phyloP scores from a whole-genome alignment of 2,329 filamentous ascomycete species.

The Colletotrichum siamense region DNA sequence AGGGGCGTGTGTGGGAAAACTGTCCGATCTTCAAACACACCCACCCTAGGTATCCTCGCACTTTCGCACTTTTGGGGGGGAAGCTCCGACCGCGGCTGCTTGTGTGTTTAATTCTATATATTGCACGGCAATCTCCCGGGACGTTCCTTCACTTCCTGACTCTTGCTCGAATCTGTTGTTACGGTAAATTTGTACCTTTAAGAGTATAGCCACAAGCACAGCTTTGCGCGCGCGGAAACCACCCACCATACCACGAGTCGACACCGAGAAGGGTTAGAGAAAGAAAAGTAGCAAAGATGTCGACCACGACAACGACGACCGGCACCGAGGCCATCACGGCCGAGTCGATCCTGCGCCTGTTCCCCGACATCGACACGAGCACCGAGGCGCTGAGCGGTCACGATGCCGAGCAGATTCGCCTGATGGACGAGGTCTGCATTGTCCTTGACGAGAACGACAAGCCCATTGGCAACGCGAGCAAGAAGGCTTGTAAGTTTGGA shows the following conservation, averaged over 20 bases:
- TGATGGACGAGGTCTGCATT: constrained; percentile 99
- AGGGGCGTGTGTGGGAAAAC: neutral
- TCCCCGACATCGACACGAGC: constrained; percentile 80
- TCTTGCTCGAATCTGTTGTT: neutral
- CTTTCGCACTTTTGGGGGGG: neutral
- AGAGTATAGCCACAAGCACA: neutral
- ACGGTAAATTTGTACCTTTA: neutral
- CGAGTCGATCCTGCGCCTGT: constrained; percentile 84
- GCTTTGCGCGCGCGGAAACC: neutral
- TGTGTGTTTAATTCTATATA: neutral
- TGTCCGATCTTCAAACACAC: neutral
- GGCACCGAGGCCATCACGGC: constrained; percentile 75
- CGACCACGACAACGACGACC: constrained; percentile 43
- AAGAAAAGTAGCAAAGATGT: constrained; percentile 26
- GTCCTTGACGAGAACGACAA: constrained; percentile 90
- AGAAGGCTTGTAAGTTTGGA: constrained; percentile 84
- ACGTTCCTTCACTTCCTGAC: neutral
- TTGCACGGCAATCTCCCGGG: neutral
- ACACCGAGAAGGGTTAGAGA: neutral
- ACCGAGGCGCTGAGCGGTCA: constrained; percentile 84
- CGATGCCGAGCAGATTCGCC: constrained; percentile 94
- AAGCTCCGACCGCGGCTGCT: neutral
- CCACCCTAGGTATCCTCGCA: neutral
- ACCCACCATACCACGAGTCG: neutral
- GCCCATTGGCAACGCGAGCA: constrained; percentile 95